Conservation (phyloP, 2,329 filamentous ascomycete genomes). For the Sclerotinia nivalis region DNA sequence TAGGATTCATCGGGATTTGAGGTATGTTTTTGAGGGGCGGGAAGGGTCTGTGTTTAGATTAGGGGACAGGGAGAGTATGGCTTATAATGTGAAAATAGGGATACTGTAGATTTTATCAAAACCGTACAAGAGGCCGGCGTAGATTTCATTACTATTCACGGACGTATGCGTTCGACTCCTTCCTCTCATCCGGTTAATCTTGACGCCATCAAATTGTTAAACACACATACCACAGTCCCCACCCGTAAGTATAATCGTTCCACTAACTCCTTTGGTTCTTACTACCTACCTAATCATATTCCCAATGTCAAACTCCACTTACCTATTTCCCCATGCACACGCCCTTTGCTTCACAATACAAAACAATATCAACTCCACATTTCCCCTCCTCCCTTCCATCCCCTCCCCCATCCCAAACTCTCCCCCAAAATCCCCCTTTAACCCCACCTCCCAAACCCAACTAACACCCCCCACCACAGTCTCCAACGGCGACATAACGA, state of each 20-base stretch:
- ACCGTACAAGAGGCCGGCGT: conserved; percentile 60
- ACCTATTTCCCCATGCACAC: no score
- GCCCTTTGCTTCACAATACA: no score
- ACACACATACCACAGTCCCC: not conserved
- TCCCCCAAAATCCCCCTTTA: no score
- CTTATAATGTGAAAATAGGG: conserved; percentile 11
- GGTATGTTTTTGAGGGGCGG: conserved; percentile 32
- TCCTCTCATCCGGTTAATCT: conserved; percentile 62
- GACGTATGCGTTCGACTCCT: conserved; percentile 61
- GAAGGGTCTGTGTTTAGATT: no score
- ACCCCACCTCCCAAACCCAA: no score
- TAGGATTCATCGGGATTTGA: conserved; percentile 64
- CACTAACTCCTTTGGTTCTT: no score
- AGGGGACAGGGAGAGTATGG: rapidly evolving
- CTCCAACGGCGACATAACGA: conserved; percentile 69
- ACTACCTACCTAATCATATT: no score
- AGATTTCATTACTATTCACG: conserved; percentile 71
- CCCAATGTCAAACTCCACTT: no score
- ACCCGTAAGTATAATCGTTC: not conserved
- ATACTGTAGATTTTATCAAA: conserved; percentile 60
- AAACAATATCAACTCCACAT: no score
- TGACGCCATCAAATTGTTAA: conserved; percentile 53
- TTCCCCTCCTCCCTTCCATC: no score
- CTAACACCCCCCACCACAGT: conserved; percentile 40
- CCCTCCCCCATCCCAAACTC: no score